These are phyloP conservation scores for Cantharellus cinnabarinus DNA, from an alignment of 768 basidiomycete species.

Conservation along the genomic window DNA sequence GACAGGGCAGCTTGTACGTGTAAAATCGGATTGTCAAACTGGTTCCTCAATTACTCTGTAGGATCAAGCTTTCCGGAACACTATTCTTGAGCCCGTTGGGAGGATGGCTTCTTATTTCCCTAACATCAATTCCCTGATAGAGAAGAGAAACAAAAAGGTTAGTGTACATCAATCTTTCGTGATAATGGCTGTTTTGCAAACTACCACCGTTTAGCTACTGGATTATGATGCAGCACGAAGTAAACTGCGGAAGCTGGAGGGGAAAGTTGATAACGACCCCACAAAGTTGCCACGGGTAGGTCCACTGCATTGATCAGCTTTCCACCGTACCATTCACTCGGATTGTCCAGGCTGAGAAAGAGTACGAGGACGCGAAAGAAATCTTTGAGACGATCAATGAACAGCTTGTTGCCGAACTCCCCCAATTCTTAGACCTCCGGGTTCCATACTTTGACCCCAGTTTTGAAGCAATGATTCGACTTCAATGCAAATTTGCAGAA, in stretches of 20 bases:
- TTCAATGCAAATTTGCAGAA: constrained; percentile 94
- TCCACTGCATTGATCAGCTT: background rate
- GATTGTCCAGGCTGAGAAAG: constrained; percentile 61
- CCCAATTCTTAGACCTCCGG: constrained; percentile 80
- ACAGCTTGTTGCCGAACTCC: constrained; percentile 77
- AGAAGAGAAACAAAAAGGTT: constrained; percentile 94
- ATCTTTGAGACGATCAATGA: constrained; percentile 86
- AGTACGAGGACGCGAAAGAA: constrained; percentile 86
- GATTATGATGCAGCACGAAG: constrained; percentile 91
- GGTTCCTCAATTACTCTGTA: constrained; percentile 14
- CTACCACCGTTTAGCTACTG: constrained; percentile 36
- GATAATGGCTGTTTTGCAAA: background rate
- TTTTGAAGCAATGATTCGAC: constrained; percentile 96
- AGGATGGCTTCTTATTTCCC: constrained; percentile 96
- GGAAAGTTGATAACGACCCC: constrained; percentile 86
- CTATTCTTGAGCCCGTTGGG: constrained; percentile 85
- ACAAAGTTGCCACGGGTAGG: constrained; percentile 48
- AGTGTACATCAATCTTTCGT: constrained; percentile 1
- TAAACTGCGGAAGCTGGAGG: constrained; percentile 69
- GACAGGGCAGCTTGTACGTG: constrained; percentile 59
- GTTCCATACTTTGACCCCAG: constrained; percentile 97
- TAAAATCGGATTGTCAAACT: background rate
- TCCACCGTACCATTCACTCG: background rate
- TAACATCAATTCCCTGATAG: constrained; percentile 77
- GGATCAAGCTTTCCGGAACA: constrained; percentile 89